Evolutionary conservation across 164 flowering plant genomes (phyloP), one percentile per base, ranked within the genome.

Genomic region (Magnolia officinalis): DNA sequence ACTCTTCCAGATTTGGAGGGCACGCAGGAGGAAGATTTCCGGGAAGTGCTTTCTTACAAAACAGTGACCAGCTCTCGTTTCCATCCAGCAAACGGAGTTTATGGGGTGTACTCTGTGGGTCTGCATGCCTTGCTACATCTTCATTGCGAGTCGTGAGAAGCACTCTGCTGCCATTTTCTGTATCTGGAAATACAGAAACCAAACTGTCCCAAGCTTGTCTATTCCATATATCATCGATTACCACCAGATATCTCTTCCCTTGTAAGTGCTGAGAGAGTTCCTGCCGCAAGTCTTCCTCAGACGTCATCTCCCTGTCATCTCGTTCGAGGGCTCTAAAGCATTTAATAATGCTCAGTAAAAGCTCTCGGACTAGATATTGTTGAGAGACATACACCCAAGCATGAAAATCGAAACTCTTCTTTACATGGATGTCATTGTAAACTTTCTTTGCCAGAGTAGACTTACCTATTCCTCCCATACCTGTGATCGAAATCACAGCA

Each of bases 391-490:
- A 29, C 8, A 72, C 67, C 80, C 77, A 80, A 31, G 80, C 83
- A 61, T 77, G 77, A 58, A 73, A 67, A 55, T 58, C 3, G 45
- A 79, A 79, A 67, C n/a, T 59, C 29, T 20, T 24, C 50, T 20
- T 69, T 24, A 74, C 4, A 11, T 8, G 4, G 14, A 0, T 8
- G 31, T 83, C 9, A 59, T 67, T 76, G 45, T 55, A 76, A 26
- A 77, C 61, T 8, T 77, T 74, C 37, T 13, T 80, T 37, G 82
- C 82, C 1, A 74, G 75, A 64, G 72, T 77, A 19, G 80, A 70
- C 73, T 80, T 80, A 8, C 81, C 81, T 21, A 68, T 19, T 1
- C 73, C 81, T 8, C 78, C 74, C 83, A 78, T 81, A 1, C 83
- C 83, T 0, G 52, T 21, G 2, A 78, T 78, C 0, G 75, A 77